phyloP scores from a whole-genome alignment of 2,329 filamentous ascomycete species.

The Xylaria sp. region DNA sequence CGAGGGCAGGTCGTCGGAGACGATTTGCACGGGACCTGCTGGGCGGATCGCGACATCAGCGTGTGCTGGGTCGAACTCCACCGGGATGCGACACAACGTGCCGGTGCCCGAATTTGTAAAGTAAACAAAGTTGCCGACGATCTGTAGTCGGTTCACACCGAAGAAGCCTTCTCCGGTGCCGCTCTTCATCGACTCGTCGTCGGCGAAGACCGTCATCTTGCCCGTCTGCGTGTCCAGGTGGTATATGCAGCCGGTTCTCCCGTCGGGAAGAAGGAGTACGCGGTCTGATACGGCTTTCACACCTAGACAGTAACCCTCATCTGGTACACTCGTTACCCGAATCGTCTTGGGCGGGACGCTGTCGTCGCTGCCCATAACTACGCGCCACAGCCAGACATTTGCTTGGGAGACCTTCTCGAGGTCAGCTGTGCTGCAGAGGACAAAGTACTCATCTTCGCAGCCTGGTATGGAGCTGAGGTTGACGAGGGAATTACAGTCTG shows the following conservation, averaged over 20 bases:
- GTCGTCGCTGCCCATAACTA: slow-evolving; percentile 39
- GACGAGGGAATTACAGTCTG: slow-evolving; percentile 36
- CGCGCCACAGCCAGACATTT: slow-evolving; percentile 37
- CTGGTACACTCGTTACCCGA: slow-evolving; percentile 32
- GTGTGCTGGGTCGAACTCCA: slow-evolving; percentile 29
- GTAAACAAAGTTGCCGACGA: slow-evolving; percentile 35
- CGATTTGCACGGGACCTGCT: slow-evolving; percentile 33
- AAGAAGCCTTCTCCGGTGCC: slow-evolving; percentile 34
- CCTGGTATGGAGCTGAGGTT: slow-evolving; percentile 37
- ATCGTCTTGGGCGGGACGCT: slow-evolving; percentile 31
- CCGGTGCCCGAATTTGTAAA: slow-evolving; percentile 42
- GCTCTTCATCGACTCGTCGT: slow-evolving; percentile 36
- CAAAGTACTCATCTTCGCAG: slow-evolving; percentile 37
- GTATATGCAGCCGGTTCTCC: slow-evolving; percentile 36
- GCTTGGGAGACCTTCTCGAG: slow-evolving; percentile 40
- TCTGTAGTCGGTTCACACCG: slow-evolving; percentile 39
- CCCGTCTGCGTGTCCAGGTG: slow-evolving; percentile 37
- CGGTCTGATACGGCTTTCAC: slow-evolving; percentile 35
- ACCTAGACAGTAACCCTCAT: slow-evolving; percentile 34
- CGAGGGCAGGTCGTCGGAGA: slow-evolving; percentile 34
- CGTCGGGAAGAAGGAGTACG: slow-evolving; percentile 38
- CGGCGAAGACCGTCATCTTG: slow-evolving; percentile 29
- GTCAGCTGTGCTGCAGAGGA: slow-evolving; percentile 37
- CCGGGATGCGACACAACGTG: slow-evolving; percentile 37
- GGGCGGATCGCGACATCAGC: slow-evolving; percentile 30